Percentiles rank a stretch among this genome's conserved stretches.
phyloP scores from a whole-genome alignment of 345 rosid genomes.

The Streptanthus diversifolius region DNA sequence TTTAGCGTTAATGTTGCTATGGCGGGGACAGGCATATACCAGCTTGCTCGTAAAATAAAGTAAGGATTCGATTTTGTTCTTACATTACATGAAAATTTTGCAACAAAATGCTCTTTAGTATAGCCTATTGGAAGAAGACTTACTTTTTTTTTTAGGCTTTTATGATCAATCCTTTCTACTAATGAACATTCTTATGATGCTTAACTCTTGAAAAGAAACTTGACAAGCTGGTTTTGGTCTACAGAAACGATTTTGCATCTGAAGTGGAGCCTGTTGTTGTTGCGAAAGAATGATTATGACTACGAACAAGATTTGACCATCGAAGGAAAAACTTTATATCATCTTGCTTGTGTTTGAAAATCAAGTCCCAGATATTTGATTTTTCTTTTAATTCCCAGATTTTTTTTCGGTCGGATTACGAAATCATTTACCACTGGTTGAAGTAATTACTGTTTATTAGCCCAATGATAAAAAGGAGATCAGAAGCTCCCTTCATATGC shows the following conservation, averaged over 20 bases:
- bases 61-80: slow-evolving; percentile 35
- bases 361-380: slow-evolving; percentile 11
- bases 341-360: slow-evolving; percentile 16
- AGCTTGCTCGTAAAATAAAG: slow-evolving; percentile 76
- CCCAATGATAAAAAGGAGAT: slow-evolving; percentile 14
- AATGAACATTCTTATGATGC: neutral
- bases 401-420: neutral
- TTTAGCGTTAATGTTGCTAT: slow-evolving; percentile 78
- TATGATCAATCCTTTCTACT: neutral
- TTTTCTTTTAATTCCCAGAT: slow-evolving; percentile 14
- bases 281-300: slow-evolving; percentile 29
- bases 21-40: slow-evolving; percentile 85
- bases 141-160: neutral
- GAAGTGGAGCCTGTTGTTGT: slow-evolving; percentile 21
- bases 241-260: slow-evolving; percentile 31
- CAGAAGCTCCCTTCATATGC: neutral
- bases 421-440: neutral
- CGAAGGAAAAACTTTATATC: neutral
- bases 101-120: neutral
- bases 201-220: neutral
- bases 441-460: neutral
- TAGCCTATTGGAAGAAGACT: neutral
- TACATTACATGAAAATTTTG: neutral
- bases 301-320: neutral
- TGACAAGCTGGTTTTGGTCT: neutral